These are phyloP conservation scores for Lachnellula occidentalis DNA, from an alignment of 2,329 filamentous ascomycete species.

Conservation along the genomic window DNA sequence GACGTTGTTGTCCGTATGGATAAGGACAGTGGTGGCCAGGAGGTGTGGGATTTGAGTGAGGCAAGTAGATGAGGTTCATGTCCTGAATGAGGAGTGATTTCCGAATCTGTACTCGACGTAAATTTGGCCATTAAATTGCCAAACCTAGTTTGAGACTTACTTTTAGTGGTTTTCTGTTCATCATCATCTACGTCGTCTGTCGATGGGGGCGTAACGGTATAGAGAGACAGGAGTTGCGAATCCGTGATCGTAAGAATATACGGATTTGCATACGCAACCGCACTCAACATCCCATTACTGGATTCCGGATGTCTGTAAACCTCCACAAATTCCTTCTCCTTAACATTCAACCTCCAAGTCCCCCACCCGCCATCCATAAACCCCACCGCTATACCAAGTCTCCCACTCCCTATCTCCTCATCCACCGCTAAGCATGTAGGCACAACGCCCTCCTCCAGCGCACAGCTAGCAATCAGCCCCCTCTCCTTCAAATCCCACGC, in stretches of 20 bases:
- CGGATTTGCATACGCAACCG: constrained; percentile 66
- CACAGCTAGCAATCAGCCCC: constrained; percentile 48
- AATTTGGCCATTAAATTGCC: not conserved
- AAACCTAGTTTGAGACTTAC: not conserved
- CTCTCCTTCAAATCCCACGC: constrained; percentile 71
- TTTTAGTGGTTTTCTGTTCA: not conserved
- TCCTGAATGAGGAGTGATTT: not conserved
- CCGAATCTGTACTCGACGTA: not conserved
- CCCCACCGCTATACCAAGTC: constrained; percentile 60
- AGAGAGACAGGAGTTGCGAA: constrained; percentile 69
- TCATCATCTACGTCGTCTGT: not conserved
- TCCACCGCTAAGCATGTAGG: constrained; percentile 66
- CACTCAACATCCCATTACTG: constrained; percentile 47
- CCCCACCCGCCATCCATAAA: constrained; percentile 68
- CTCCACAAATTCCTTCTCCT: constrained; percentile 26
- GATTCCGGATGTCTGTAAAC: constrained; percentile 23
- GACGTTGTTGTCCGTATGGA: constrained; percentile 65
- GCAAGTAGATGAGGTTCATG: constrained; percentile 51
- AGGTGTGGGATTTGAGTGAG: constrained; percentile 75
- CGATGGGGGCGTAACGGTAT: constrained; percentile 48
- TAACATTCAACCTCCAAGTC: constrained; percentile 56
- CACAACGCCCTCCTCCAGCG: constrained; percentile 30
- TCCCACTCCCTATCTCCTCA: constrained; percentile 39
- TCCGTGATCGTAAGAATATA: constrained; percentile 76
- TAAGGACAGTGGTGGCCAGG: constrained; percentile 72